Evolutionary conservation across 2,329 filamentous ascomycete genomes (phyloP).

Genomic region (Celoporthe dispersa): DNA sequence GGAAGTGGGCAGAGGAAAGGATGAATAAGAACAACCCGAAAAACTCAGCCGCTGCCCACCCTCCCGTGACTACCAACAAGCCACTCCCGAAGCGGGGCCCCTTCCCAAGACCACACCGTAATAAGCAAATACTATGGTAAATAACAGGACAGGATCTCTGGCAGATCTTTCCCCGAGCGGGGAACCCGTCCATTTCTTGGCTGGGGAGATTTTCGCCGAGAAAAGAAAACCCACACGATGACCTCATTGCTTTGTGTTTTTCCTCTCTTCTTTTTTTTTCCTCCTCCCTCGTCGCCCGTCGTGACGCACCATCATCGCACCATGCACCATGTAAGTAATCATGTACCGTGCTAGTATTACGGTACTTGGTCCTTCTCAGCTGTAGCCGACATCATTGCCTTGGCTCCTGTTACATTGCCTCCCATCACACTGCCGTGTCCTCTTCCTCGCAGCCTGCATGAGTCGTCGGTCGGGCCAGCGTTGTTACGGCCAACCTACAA

Average conservation of each 20-base stretch:
- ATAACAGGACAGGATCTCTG: slow-evolving; percentile 14
- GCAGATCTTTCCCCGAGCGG: slow-evolving; percentile 24
- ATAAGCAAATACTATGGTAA: neutral
- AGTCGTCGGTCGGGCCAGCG: neutral
- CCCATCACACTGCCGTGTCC: neutral
- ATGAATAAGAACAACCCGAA: neutral
- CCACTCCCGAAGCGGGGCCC: neutral
- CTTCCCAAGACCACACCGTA: neutral
- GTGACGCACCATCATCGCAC: neutral
- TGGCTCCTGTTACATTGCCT: no score
- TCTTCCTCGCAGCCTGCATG: neutral
- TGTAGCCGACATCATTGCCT: no score
- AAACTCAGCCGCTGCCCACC: neutral
- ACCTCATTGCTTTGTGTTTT: slow-evolving; percentile 19
- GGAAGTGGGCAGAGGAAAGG: neutral
- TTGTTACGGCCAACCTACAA: neutral
- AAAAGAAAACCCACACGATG: slow-evolving; percentile 15
- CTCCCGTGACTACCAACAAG: neutral
- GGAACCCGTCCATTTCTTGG: slow-evolving; percentile 27
- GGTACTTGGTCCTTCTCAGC: neutral
- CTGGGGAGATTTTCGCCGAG: slow-evolving; percentile 21
- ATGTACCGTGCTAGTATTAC: neutral
- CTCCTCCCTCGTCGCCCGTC: neutral
- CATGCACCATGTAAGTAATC: neutral
- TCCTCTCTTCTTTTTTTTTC: neutral